Base-by-base conservation (phyloP, 805 yeast species). In the Saccharomycopsis selenospora region DNA sequence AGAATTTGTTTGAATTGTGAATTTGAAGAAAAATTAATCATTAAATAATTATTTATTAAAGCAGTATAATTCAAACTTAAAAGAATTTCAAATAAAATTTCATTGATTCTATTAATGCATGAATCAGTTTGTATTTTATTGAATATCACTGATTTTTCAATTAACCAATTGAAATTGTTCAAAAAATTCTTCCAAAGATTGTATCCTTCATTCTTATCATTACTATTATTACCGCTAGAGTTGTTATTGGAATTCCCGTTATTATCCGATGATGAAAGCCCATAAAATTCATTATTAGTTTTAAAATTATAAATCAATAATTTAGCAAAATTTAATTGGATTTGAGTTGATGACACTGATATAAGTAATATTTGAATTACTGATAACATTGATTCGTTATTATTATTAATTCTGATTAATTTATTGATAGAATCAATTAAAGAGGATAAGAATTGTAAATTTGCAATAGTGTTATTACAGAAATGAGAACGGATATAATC, bases 241-340 rank as follows among this genome's bases (percentile, higher is more conserved):
- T 30, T 36, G 14, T 47, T 40, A n/a, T 22, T 28, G 33, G n/a
- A n/a, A 10, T 10, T 10, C 33, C 33, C 38, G 38, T 33, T 33
- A 10, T 33, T 33, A 17, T 33, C 38, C 7, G n/a, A 14, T 17
- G 38, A 7, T 14, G n/a, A 33, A 17, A 33, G n/a, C 20, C n/a
- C 17, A 6, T 17, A 14, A 13, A 42, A 33, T n/a, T 36, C 27
- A 18, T 41, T 49, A 40, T 52, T 52, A n/a, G 44, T 38, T 25
- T 52, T 52, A 40, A 33, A 47, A 38, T 52, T 52, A 28, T 52
- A 52, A 7, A 52, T 52, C 28, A 52, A 45, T 8, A 52, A 42
- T 29, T 49, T 49, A 25, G 55, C 52, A 45, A 52, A 52, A 38
- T 52, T 52, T 20, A 52, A 40, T 42, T 52, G 55, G 10, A 50